Evolutionary conservation across 495 filamentous ascomycete species (phyloP).

Genomic region (Podospora pseudocomata): DNA sequence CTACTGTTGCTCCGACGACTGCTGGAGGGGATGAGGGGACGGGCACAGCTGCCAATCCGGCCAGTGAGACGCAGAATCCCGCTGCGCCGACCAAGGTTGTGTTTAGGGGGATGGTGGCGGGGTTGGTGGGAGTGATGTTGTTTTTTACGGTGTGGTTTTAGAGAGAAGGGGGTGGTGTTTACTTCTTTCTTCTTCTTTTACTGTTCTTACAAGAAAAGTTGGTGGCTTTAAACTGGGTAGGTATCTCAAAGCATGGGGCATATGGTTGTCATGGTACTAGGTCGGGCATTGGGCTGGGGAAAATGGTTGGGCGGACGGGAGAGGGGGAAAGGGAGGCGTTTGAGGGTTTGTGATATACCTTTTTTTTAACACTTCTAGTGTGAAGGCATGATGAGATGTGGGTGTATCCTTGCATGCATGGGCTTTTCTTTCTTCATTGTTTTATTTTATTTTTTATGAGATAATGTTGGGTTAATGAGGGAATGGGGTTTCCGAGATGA

Average conservation of each 20-base stretch:
- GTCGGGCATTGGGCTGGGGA: not conserved
- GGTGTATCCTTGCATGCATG: not conserved
- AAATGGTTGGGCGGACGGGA: not conserved
- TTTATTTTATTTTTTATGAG: not conserved
- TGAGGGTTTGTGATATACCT: too few relatives aligned
- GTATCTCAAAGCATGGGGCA: not conserved
- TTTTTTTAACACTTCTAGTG: conserved; percentile 4
- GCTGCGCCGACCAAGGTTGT: conserved; percentile 45
- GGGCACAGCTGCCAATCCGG: conserved; percentile 6
- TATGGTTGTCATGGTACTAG: not conserved
- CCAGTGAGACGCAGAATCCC: conserved; percentile 26
- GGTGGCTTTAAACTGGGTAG: not conserved
- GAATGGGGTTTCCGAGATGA: not conserved
- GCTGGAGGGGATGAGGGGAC: not conserved
- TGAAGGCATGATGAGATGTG: not conserved
- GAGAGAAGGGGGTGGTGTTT: conserved; percentile 5
- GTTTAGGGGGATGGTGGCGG: conserved; percentile 52
- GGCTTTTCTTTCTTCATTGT: not conserved
- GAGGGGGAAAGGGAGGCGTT: not conserved
- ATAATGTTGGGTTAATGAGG: not conserved
- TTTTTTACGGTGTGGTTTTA: conserved; percentile 52
- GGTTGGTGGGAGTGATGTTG: conserved; percentile 52
- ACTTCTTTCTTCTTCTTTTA: conserved; percentile 9
- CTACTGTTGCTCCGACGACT: conserved; percentile 15
- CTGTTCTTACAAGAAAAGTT: not conserved